Conservation (phyloP, 345 rosid genomes). For the Rhizophora apiculata region DNA sequence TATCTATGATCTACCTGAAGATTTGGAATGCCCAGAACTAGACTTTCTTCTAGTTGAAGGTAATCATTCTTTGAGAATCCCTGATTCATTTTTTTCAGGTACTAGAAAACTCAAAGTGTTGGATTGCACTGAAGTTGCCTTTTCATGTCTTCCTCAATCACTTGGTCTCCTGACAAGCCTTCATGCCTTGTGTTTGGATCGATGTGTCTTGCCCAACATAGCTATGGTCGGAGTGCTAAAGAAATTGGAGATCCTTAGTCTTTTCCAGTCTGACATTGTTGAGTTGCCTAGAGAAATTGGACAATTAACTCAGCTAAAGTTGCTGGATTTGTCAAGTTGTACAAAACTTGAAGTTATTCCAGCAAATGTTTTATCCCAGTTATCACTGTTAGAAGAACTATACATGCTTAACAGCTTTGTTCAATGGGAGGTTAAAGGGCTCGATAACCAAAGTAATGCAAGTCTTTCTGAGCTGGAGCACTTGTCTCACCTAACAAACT, state of each 20-base stretch:
- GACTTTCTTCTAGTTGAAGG: not conserved
- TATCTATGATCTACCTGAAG: not conserved
- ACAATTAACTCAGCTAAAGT: conserved; percentile 16
- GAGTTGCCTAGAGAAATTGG: conserved; percentile 23
- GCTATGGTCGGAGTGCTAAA: conserved; percentile 12
- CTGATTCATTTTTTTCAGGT: not conserved
- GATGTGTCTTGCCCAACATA: not conserved
- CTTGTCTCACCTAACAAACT: conserved; percentile 12
- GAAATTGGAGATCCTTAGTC: conserved; percentile 31
- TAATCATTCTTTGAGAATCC: not conserved
- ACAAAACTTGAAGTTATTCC: conserved; percentile 22
- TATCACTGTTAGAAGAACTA: conserved; percentile 33
- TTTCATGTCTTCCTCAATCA: not conserved
- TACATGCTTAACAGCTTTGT: conserved; percentile 17
- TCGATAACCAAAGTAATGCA: not conserved
- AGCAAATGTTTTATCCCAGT: conserved; percentile 23
- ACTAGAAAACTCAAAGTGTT: conserved; percentile 12
- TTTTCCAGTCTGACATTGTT: conserved; percentile 13
- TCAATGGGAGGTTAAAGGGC: conserved; percentile 26
- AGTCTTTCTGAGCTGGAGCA: conserved; percentile 20
- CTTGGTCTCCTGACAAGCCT: not conserved
- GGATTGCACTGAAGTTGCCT: not conserved
- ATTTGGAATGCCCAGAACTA: conserved; percentile 7
- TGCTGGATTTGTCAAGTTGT: conserved; percentile 28
- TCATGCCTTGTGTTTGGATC: conserved; percentile 1